These are phyloP conservation scores for Saccharomycopsis phalli DNA, from an alignment of 1,139 yeast genomes.

Conservation along the genomic window DNA sequence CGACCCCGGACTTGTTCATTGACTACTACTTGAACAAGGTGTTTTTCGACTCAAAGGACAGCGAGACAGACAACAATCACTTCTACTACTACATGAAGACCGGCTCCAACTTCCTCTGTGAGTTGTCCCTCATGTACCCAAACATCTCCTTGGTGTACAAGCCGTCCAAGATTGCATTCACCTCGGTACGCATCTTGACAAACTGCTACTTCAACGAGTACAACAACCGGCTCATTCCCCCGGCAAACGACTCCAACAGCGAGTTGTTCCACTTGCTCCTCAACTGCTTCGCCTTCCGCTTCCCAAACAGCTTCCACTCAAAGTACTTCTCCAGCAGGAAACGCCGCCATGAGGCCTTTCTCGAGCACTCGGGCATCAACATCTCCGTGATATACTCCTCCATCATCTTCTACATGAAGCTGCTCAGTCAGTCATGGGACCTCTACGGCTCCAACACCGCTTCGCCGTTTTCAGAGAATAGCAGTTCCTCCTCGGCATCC, in stretches of 20 bases:
- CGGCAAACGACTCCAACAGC: slow-evolving; percentile 4
- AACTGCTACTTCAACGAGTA: slow-evolving; percentile 13
- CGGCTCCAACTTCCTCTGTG: slow-evolving; percentile 17
- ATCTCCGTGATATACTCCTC: slow-evolving; percentile 6
- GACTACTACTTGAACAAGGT: slow-evolving; percentile 17
- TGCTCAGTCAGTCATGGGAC: background rate
- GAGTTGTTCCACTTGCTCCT: slow-evolving; percentile 6
- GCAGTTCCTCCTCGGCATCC: slow-evolving; percentile 1
- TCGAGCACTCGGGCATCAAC: background rate
- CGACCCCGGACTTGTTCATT: slow-evolving; percentile 16
- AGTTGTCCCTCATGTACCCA: slow-evolving; percentile 12
- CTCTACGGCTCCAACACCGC: background rate
- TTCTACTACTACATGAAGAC: slow-evolving; percentile 10
- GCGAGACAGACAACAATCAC: slow-evolving; percentile 3
- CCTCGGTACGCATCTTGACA: slow-evolving; percentile 6
- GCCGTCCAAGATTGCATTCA: slow-evolving; percentile 12
- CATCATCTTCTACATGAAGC: slow-evolving; percentile 8
- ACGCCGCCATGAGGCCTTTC: background rate
- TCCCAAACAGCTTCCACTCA: slow-evolving; percentile 11
- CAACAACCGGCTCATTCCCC: slow-evolving; percentile 3
- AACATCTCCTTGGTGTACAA: slow-evolving; percentile 9
- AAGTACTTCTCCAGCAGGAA: slow-evolving; percentile 10
- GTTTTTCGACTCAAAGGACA: slow-evolving; percentile 1
- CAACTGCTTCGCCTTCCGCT: slow-evolving; percentile 10
- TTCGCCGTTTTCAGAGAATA: background rate